Conservation (phyloP, 2,329 filamentous ascomycete species). For the Cercospora sojina region DNA sequence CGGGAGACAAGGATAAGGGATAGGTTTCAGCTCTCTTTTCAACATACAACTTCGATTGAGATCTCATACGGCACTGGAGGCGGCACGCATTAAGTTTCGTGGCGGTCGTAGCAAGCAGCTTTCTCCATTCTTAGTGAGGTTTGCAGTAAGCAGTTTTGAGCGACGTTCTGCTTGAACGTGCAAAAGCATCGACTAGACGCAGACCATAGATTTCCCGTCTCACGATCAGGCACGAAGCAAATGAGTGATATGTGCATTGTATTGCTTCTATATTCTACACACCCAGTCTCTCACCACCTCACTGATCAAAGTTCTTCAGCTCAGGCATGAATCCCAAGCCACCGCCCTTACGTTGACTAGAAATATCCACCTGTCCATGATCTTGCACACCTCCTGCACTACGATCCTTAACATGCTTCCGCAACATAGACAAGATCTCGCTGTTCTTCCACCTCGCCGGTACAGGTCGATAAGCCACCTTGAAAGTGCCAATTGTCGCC, state of each 20-base stretch:
- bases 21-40: not conserved
- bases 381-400: constrained; percentile 59
- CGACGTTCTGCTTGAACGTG: not conserved
- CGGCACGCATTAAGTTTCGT: not conserved
- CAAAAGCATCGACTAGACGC: not conserved
- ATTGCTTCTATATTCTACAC: not conserved
- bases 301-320: constrained; percentile 49
- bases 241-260: not conserved
- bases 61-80: not conserved
- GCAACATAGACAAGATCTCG: constrained; percentile 72
- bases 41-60: not conserved
- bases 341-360: constrained; percentile 39
- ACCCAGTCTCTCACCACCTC: not conserved
- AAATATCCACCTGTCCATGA: constrained; percentile 16
- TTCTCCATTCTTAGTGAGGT: no score
- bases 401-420: constrained; percentile 73
- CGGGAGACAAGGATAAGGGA: constrained; percentile 21
- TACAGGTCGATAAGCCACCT: constrained; percentile 88
- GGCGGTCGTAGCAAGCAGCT: not conserved
- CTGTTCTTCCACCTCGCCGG: constrained; percentile 81
- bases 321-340: constrained; percentile 54
- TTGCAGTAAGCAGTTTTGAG: not conserved
- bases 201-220: not conserved
- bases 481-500: constrained; percentile 92
- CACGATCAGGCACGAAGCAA: not conserved